These are phyloP conservation scores for Apiospora aurea DNA, from an alignment of 2,329 filamentous ascomycete genomes.

Conservation along the genomic window DNA sequence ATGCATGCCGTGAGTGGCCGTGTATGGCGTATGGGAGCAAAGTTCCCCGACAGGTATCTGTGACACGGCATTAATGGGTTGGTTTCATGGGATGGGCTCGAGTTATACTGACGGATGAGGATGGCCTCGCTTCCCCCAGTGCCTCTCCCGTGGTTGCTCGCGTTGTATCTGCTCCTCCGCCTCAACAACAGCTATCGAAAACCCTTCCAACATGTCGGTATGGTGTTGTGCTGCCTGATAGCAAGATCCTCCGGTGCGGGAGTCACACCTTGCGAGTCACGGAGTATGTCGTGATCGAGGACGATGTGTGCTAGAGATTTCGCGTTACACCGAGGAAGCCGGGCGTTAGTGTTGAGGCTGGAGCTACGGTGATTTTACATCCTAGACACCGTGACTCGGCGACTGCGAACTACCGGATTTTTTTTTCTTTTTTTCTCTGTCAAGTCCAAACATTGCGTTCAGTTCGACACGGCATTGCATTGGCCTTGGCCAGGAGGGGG, in stretches of 20 bases:
- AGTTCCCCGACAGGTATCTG: constrained; percentile 72
- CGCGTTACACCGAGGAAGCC: not conserved
- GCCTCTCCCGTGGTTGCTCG: not conserved
- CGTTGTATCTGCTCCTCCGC: not conserved
- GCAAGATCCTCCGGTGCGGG: constrained; percentile 10
- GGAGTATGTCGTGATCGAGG: not conserved
- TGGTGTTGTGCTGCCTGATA: constrained; percentile 5
- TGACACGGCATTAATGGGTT: constrained; percentile 21
- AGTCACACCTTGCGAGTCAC: constrained; percentile 14
- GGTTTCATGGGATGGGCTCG: not conserved
- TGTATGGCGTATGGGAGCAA: constrained; percentile 68
- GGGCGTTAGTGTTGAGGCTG: constrained; percentile 1
- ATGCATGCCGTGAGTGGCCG: constrained; percentile 62
- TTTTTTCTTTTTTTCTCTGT: not conserved
- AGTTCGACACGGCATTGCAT: constrained; percentile 5
- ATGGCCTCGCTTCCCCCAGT: not conserved
- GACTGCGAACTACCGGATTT: not conserved
- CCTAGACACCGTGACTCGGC: not conserved
- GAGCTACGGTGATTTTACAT: constrained; percentile 7
- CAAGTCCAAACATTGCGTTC: not conserved
- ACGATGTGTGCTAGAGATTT: not conserved
- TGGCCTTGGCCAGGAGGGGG: not conserved
- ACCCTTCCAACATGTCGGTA: constrained; percentile 25
- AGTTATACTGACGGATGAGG: constrained; percentile 39
- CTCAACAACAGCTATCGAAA: constrained; percentile 21